Percentiles rank a stretch among this genome's conserved stretches.
Conservation (phyloP, 2,329 filamentous ascomycete genomes). For the Exserohilum turcica region DNA sequence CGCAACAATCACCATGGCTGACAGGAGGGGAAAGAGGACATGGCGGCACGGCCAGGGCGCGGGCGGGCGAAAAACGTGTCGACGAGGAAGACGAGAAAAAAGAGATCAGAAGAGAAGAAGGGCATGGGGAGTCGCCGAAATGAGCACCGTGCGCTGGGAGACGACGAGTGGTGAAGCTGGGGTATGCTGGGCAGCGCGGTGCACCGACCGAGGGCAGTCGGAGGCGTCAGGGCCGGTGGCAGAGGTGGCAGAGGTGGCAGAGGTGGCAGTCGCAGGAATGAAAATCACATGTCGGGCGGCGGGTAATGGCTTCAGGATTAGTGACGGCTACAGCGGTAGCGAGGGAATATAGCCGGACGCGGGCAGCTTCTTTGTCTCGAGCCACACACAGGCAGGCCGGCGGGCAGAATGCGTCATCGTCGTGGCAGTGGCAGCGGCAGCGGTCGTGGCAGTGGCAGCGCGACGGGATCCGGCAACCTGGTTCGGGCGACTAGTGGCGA, state of each 20-base stretch:
- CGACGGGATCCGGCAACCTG: slow-evolving; percentile 15
- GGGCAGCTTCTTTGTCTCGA: no score
- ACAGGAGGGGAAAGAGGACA: background rate
- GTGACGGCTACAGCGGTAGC: background rate
- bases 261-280: slow-evolving; percentile 9
- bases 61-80: no score
- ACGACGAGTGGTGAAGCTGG: no score
- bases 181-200: slow-evolving; percentile 4
- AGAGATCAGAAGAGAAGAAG: background rate
- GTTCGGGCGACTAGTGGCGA: slow-evolving; percentile 12
- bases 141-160: no score
- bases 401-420: no score
- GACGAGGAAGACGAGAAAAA: slow-evolving; percentile 1
- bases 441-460: background rate
- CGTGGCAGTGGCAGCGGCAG: no score
- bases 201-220: slow-evolving; percentile 1
- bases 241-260: no score
- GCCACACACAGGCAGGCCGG: no score
- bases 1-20: background rate
- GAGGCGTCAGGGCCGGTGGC: no score
- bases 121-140: slow-evolving; percentile 4
- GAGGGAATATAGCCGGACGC: no score
- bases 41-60: no score
- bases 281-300: slow-evolving; percentile 1
- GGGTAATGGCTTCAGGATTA: background rate